Conservation (phyloP, 257 asterid species). For the Nicotiana tomentosiformis region DNA sequence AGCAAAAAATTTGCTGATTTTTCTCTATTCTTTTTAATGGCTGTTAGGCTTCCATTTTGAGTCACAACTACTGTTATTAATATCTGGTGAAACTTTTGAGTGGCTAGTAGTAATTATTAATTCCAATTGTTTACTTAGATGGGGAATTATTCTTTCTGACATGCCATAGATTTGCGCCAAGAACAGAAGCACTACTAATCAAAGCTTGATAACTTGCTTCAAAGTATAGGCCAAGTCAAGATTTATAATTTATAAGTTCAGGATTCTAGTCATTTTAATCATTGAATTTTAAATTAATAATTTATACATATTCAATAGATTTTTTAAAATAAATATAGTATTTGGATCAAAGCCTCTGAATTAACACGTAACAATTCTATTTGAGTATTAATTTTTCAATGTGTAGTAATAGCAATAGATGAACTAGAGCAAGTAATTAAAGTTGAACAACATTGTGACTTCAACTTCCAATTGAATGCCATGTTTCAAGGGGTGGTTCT, state of each 20-base stretch:
- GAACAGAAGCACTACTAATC: background rate
- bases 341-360: too few relatives aligned
- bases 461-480: background rate
- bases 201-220: background rate
- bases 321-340: too few relatives aligned
- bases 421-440: background rate
- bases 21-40: background rate
- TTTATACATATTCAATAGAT: too few relatives aligned
- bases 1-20: background rate
- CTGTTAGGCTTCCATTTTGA: background rate
- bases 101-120: background rate
- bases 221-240: background rate
- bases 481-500: background rate
- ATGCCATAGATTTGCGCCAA: background rate
- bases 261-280: too few relatives aligned
- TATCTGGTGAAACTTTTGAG: too few relatives aligned
- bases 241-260: too few relatives aligned
- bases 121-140: background rate
- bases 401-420: background rate
- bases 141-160: background rate
- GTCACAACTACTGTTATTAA: too few relatives aligned
- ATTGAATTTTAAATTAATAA: too few relatives aligned
- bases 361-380: background rate
- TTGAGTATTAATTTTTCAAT: background rate
- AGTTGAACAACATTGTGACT: background rate